Evolutionary conservation across 768 basidiomycete species (phyloP), one percentile per base, ranked within the genome.

Genomic region (Naganishia onofrii): DNA sequence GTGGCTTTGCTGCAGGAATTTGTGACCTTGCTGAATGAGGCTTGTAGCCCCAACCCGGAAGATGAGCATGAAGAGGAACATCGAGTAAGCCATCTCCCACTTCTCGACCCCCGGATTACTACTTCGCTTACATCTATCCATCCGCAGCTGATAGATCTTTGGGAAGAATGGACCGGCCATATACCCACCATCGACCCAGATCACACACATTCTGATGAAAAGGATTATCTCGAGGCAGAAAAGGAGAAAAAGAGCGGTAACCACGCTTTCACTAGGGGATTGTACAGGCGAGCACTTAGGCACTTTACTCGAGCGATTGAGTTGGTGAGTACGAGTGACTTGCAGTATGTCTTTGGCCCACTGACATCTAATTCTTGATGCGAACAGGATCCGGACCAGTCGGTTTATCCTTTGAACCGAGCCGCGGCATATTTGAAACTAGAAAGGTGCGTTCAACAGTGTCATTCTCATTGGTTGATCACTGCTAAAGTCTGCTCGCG

Each of bases 371-470:
- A 60, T 36, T 23, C 12, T 5, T 31, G 2, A 10, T 29, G 38
- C 52, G 21, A 26, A n/a, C 51, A 71, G 70, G 70, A 71, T 51
- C 70, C 70, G 32, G 66, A 58, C 19, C 53, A 66, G 46, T 32
- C 54, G 13, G 70, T 71, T 8, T 71, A 71, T 58, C 66, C 66
- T 42, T 46, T 71, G 48, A 97, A 97, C 77, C 87, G 94, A 54
- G 91, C 92, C 53, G 90, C 91, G 36, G 91, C 92, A 34, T 93
- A 93, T 83, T 85, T 97, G 71, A 94, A 93, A 85, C 86, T 95
- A 83, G 88, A 87, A 86, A 95, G 94, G 93, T 93, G 84, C 83
- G 92, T 60, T 13, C 1, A 48, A 31, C n/a, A 42, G 31, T 52
- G 34, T 71, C 29, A 66, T 64, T 38, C 46, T 42, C 31, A 1